phyloP scores from a whole-genome alignment of 495 filamentous ascomycete species.

The Lepidopterella palustris region DNA sequence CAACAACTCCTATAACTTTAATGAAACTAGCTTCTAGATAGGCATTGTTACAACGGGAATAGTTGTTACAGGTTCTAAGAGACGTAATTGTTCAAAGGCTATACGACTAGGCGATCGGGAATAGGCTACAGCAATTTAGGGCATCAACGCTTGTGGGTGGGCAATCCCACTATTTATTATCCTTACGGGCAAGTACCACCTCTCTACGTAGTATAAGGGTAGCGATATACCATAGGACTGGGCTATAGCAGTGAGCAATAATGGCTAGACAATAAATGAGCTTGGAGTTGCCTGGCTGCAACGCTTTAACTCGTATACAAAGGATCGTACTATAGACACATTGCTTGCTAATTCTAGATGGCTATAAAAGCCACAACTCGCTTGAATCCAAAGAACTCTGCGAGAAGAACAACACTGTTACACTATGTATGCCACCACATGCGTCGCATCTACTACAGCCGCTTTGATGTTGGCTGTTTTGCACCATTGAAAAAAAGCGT shows the following conservation, averaged over 20 bases:
- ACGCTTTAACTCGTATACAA: not conserved
- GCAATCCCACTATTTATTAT: slow-evolving; percentile 8
- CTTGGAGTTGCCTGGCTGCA: not conserved
- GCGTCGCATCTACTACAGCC: slow-evolving; percentile 21
- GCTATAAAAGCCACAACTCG: slow-evolving; percentile 13
- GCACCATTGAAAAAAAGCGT: slow-evolving; percentile 12
- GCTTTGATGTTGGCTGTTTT: slow-evolving; percentile 20
- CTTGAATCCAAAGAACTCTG: slow-evolving; percentile 6
- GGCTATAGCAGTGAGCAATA: slow-evolving; percentile 2
- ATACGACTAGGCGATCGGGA: slow-evolving; percentile 5
- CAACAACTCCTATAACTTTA: slow-evolving; percentile 3
- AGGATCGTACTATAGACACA: not conserved
- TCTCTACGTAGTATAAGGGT: slow-evolving; percentile 6
- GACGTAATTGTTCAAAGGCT: slow-evolving; percentile 8
- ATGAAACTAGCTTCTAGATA: slow-evolving; percentile 4
- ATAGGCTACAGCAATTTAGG: slow-evolving; percentile 6
- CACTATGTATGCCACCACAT: slow-evolving; percentile 18
- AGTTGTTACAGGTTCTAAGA: slow-evolving; percentile 7
- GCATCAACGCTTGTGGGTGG: slow-evolving; percentile 1
- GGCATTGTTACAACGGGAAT: not conserved
- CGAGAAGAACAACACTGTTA: slow-evolving; percentile 10
- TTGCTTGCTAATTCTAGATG: slow-evolving; percentile 13
- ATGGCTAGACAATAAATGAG: slow-evolving; percentile 11
- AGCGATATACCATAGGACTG: slow-evolving; percentile 1
- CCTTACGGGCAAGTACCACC: slow-evolving; percentile 4